Evolutionary conservation across 352 stramenopile species (phyloP), one percentile per base, ranked within the genome.

Genomic region (Phytophthora quininea): DNA sequence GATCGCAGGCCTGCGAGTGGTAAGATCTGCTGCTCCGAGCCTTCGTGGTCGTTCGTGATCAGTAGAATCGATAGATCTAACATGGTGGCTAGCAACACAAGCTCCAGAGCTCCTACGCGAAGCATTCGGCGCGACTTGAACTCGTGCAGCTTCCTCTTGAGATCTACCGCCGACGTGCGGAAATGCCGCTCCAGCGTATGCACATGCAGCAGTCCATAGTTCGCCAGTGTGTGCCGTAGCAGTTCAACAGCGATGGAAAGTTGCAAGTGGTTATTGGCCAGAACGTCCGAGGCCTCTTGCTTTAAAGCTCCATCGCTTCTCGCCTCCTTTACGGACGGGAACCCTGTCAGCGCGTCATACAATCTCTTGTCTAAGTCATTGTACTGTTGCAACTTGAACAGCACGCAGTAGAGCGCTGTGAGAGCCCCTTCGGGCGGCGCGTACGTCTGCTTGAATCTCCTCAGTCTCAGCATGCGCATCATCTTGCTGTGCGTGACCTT

Each of bases 21-120:
- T 10, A 77, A 33, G 47, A 96, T 89, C 51, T 76, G 69, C 29
- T 91, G 81, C 31, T 90, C 67, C 0, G 84, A 88, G 7, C 82
- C 84, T 29, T 88, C 65, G 58, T 95, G 85, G 69, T 96, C 88
- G 60, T 96, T 94, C 5, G 86, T 92, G 55, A 96, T 73, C 31
- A 96, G 69, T 15, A 73, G 69, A 57, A 96, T 91, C 0, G 73
- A 82, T 12, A 94, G 60, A 64, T 96, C 77, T 6, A 96, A 60
- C 80, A 94, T 93, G 5, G 86, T 90, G 3, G 74, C 82, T 9
- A 96, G 78, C 58, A 91, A 43, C 29, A 87, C 72, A 11, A 96
- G 83, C 61, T 92, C 84, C 10, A 94, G 30, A 0, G 84, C 67
- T 6, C 88, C 88, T 2, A 93, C 73, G 15, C 88, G 84, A 1